A percentile compares a stretch with the other conserved stretches of the same genome.
Evolutionary conservation across 2,329 filamentous ascomycete genomes (phyloP).

Genomic region (Annulohypoxylon truncatum): DNA sequence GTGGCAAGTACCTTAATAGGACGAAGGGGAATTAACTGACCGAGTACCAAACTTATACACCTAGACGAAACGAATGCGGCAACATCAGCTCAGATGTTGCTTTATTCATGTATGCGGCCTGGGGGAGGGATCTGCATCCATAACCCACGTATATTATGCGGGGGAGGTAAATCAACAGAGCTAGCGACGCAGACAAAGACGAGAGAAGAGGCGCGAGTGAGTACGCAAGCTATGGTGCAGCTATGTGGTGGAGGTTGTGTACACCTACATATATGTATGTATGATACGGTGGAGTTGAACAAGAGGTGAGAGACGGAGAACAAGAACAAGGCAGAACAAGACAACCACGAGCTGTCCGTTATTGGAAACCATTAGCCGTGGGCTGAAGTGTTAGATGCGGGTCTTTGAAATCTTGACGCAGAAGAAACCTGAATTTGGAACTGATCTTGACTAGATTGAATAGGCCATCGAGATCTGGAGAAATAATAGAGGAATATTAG

Average conservation of each 20-base stretch:
- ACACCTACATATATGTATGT: constrained; percentile 22
- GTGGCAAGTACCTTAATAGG: constrained; percentile 19
- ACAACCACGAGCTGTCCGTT: constrained; percentile 9
- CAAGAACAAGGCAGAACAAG: neutral
- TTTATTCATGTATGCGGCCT: constrained; percentile 29
- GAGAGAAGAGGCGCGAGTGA: constrained; percentile 4
- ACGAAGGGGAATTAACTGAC: constrained; percentile 17
- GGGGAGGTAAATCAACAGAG: constrained; percentile 5
- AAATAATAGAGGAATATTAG: constrained; percentile 15
- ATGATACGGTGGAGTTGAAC: constrained; percentile 21
- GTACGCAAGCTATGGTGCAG: constrained; percentile 25
- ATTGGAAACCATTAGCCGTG: constrained; percentile 20
- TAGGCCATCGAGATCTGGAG: constrained; percentile 37
- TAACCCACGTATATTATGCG: constrained; percentile 24
- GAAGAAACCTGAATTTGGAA: constrained; percentile 42
- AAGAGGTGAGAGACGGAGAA: constrained; percentile 21
- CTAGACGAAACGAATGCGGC: constrained; percentile 32
- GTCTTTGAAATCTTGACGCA: constrained; percentile 38
- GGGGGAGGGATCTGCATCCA: constrained; percentile 26
- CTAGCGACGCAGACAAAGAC: constrained; percentile 15
- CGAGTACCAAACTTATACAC: constrained; percentile 21
- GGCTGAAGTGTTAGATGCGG: constrained; percentile 29
- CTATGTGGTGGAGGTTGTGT: constrained; percentile 16
- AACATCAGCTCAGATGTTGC: constrained; percentile 24
- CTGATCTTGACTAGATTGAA: constrained; percentile 29